Conservation (phyloP, 1,284 basidiomycete genomes). For the Austroboletus niveus region DNA sequence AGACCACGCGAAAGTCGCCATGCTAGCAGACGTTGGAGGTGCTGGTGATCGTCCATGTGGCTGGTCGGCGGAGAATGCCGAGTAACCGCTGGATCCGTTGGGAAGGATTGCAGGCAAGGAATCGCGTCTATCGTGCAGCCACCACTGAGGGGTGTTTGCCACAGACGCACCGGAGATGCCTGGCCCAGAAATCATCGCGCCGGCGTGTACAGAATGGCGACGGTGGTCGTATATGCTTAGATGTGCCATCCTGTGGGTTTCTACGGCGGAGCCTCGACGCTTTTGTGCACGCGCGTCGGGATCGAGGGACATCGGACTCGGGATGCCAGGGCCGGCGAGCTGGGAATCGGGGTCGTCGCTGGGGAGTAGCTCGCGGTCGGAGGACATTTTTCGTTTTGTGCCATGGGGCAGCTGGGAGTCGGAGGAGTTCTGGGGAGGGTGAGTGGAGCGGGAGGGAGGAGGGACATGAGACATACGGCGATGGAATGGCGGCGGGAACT, state of each 20-base stretch:
- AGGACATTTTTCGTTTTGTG: constrained; percentile 78
- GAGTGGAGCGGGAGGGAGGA: not conserved
- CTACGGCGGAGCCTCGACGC: constrained; percentile 75
- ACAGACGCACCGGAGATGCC: constrained; percentile 24
- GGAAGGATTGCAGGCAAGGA: constrained; percentile 67
- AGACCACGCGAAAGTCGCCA: constrained; percentile 72
- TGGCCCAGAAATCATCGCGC: constrained; percentile 37
- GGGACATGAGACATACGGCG: constrained; percentile 40
- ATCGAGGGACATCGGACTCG: constrained; percentile 54
- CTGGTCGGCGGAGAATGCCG: constrained; percentile 63
- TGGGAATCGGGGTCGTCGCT: constrained; percentile 65
- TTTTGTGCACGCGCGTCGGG: constrained; percentile 70
- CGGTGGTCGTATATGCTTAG: constrained; percentile 69
- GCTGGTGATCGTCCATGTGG: constrained; percentile 61
- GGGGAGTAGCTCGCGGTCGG: constrained; percentile 53
- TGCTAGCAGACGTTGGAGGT: constrained; percentile 54
- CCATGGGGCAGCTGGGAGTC: constrained; percentile 51
- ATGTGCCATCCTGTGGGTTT: constrained; percentile 68
- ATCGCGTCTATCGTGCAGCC: constrained; percentile 67
- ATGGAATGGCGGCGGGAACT: constrained; percentile 66
- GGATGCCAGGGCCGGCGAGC: constrained; percentile 65
- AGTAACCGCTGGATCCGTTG: constrained; percentile 54
- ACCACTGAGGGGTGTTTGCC: constrained; percentile 41
- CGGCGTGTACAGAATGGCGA: constrained; percentile 69
- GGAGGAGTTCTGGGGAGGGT: constrained; percentile 28